Conservation (phyloP, 78 protist genomes). For the Bodo saltans region DNA sequence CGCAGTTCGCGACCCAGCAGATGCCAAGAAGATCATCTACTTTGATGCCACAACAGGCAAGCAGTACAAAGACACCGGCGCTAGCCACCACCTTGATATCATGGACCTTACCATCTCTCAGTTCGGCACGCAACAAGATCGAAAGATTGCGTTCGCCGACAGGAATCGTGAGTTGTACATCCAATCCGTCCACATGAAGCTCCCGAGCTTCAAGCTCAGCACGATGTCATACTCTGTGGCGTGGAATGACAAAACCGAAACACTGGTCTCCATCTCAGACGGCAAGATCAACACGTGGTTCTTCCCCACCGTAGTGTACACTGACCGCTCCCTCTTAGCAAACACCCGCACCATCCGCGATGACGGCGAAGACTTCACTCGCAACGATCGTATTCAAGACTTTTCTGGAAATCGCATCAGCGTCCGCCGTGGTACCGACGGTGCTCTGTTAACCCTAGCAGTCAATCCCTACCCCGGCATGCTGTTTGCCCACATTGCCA, state of each 20-base stretch:
- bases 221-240: constrained; percentile 36
- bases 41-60: constrained; percentile 29
- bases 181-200: not conserved
- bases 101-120: constrained; percentile 30
- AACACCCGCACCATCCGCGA: constrained; percentile 5
- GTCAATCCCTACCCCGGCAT: constrained; percentile 50
- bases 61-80: constrained; percentile 6
- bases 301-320: constrained; percentile 56
- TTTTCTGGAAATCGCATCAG: constrained; percentile 38
- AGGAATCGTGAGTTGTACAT: constrained; percentile 59
- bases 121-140: not conserved
- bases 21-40: constrained; percentile 22
- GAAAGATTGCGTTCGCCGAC: constrained; percentile 47
- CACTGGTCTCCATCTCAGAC: constrained; percentile 56
- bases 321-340: constrained; percentile 50
- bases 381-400: constrained; percentile 17
- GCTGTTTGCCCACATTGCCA: constrained; percentile 16
- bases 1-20: constrained; percentile 43
- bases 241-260: constrained; percentile 53
- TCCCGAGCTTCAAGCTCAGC: constrained; percentile 23
- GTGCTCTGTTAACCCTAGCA: constrained; percentile 36
- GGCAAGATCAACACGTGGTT: constrained; percentile 35
- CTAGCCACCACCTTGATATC: constrained; percentile 43
- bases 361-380: constrained; percentile 35
- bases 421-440: constrained; percentile 48